phyloP scores from a whole-genome alignment of 192 early-diverging fungal genomes.

The Helicostylum pulchrum region DNA sequence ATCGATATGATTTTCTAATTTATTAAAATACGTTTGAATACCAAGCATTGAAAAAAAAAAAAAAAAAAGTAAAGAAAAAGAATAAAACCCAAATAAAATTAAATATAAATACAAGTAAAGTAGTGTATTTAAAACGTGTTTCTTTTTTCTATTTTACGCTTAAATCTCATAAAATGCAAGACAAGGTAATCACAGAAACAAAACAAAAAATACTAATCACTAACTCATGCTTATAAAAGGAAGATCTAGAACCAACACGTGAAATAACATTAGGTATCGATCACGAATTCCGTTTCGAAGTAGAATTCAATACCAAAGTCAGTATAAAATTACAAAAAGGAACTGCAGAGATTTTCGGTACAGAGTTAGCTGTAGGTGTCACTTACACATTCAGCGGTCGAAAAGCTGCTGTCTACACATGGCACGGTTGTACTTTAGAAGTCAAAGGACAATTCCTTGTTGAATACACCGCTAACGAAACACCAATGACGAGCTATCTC shows the following conservation, averaged over 20 bases:
- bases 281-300: conserved; percentile 92
- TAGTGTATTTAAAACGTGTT: no score
- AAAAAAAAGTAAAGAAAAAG: no score
- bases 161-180: no score
- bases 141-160: no score
- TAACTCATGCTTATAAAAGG: not conserved
- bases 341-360: conserved; percentile 91
- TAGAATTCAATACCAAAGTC: conserved; percentile 64
- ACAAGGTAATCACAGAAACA: no score
- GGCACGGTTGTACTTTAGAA: conserved; percentile 80
- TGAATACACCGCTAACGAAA: conserved; percentile 92
- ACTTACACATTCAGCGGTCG: conserved; percentile 78
- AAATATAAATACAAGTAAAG: no score
- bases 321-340: conserved; percentile 77
- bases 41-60: no score
- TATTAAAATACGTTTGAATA: conserved; percentile 11
- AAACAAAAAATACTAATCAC: no score
- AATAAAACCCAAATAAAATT: no score
- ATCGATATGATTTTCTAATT: not conserved
- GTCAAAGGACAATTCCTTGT: conserved; percentile 64
- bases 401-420: conserved; percentile 90
- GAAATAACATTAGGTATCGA: conserved; percentile 72
- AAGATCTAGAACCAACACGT: conserved; percentile 31
- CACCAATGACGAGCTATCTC: conserved; percentile 88
- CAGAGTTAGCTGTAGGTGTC: conserved; percentile 81